These are phyloP conservation scores for Epichloe hybrida DNA, from an alignment of 2,329 filamentous ascomycete genomes.

Conservation along the genomic window DNA sequence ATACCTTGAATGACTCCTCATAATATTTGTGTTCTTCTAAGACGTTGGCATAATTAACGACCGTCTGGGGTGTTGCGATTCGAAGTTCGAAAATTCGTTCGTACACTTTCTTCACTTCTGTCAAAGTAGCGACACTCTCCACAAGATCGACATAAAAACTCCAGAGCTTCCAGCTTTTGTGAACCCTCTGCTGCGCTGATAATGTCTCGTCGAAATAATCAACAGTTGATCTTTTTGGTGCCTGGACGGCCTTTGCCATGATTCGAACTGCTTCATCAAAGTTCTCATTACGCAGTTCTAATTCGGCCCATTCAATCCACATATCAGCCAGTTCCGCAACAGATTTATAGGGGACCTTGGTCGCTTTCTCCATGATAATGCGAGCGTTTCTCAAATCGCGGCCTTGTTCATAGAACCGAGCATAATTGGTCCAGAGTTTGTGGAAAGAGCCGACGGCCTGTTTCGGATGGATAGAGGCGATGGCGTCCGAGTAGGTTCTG, in stretches of 20 bases:
- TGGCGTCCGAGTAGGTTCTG: slow-evolving; percentile 87
- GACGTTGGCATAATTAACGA: slow-evolving; percentile 95
- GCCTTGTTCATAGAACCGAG: slow-evolving; percentile 87
- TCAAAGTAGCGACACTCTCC: slow-evolving; percentile 80
- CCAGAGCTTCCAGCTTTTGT: slow-evolving; percentile 99
- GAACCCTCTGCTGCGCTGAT: slow-evolving; percentile 86
- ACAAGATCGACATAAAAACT: slow-evolving; percentile 98
- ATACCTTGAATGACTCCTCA: slow-evolving; percentile 96
- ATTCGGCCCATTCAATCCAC: slow-evolving; percentile 98
- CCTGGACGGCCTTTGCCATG: slow-evolving; percentile 93
- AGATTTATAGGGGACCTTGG: slow-evolving; percentile 95
- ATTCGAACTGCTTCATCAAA: slow-evolving; percentile 90
- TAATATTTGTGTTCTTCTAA: slow-evolving; percentile 90
- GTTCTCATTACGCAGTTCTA: slow-evolving; percentile 92
- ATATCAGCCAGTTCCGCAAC: slow-evolving; percentile 95
- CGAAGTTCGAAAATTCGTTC: slow-evolving; percentile 96
- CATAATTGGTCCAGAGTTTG: slow-evolving; percentile 91
- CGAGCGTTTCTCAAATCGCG: slow-evolving; percentile 75
- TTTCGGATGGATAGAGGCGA: slow-evolving; percentile 84
- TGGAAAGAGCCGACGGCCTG: slow-evolving; percentile 89
- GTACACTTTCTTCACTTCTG: slow-evolving; percentile 89
- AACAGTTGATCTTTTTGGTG: slow-evolving; percentile 95
- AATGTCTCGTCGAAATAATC: slow-evolving; percentile 96
- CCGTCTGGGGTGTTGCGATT: slow-evolving; percentile 93
- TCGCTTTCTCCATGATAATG: slow-evolving; percentile 92